Conservation (phyloP, 2,329 filamentous ascomycete genomes). For the Arthrocladium fulminans region DNA sequence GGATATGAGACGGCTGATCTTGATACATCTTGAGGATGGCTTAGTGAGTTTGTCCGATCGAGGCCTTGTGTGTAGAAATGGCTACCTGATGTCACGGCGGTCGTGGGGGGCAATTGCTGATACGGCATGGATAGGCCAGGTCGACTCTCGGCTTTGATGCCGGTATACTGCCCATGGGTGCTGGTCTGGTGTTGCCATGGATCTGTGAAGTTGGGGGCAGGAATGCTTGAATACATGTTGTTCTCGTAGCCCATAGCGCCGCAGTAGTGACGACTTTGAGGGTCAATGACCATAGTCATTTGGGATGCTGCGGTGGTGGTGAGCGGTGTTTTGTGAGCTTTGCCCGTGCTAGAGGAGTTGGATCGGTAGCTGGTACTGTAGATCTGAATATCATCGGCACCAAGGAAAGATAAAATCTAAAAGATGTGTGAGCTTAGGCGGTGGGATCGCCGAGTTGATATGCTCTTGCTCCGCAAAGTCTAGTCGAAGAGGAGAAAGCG, state of each 20-base stretch:
- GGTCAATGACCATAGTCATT: conserved; percentile 95
- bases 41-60: conserved; percentile 58
- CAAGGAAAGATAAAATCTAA: conserved; percentile 7
- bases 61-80: conserved; percentile 55
- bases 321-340: not conserved
- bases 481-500: not conserved
- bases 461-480: conserved; percentile 7
- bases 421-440: conserved; percentile 7
- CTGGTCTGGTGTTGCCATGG: conserved; percentile 63
- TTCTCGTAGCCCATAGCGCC: conserved; percentile 60
- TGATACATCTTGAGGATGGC: conserved; percentile 66
- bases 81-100: conserved; percentile 61
- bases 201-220: conserved; percentile 69
- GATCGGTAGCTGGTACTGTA: conserved; percentile 2
- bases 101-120: conserved; percentile 61
- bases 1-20: conserved; percentile 56
- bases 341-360: not conserved
- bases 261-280: conserved; percentile 72
- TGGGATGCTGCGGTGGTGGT: conserved; percentile 11
- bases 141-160: conserved; percentile 47
- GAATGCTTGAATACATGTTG: conserved; percentile 61
- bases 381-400: conserved; percentile 7
- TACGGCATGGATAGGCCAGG: conserved; percentile 62
- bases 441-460: conserved; percentile 5
- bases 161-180: conserved; percentile 49